phyloP scores from a whole-genome alignment of 2,329 filamentous ascomycete genomes.

The Fusarium sambucinum region DNA sequence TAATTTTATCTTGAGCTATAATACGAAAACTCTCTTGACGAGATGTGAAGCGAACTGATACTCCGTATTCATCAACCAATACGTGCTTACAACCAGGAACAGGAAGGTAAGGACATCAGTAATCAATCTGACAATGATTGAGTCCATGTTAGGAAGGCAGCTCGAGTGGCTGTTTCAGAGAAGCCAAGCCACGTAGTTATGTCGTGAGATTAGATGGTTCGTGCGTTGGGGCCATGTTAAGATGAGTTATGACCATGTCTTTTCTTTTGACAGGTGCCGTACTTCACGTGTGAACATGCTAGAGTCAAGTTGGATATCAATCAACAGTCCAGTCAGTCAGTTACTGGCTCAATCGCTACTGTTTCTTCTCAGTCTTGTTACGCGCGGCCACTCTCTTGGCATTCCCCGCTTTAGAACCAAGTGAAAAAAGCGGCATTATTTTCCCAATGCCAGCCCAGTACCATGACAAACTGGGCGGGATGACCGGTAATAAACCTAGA shows the following conservation, averaged over 20 bases:
- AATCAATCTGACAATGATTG: conserved; percentile 22
- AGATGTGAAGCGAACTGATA: background rate
- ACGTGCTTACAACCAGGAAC: background rate
- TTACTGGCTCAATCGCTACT: background rate
- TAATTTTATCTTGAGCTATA: background rate
- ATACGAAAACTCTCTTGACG: background rate
- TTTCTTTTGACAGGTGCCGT: background rate
- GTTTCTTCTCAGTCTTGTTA: conserved; percentile 14
- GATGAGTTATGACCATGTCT: background rate
- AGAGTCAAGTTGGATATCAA: too few relatives aligned
- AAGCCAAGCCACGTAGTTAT: background rate
- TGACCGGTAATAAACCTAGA: background rate
- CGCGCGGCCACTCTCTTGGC: conserved; percentile 24
- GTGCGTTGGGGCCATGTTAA: background rate
- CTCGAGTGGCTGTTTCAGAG: conserved; percentile 20
- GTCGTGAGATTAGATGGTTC: background rate
- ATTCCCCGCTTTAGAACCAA: conserved; percentile 21
- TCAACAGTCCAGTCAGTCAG: too few relatives aligned
- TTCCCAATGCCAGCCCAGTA: background rate
- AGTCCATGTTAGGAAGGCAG: conserved; percentile 26
- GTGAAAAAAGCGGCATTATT: conserved; percentile 5
- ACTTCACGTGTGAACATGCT: background rate
- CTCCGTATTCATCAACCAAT: background rate
- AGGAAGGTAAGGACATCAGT: background rate
- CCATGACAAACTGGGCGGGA: conserved; percentile 3